Evolutionary conservation across 495 filamentous ascomycete species (phyloP), one percentile per base, ranked within the genome.

Genomic region (Glonium stellatum): DNA sequence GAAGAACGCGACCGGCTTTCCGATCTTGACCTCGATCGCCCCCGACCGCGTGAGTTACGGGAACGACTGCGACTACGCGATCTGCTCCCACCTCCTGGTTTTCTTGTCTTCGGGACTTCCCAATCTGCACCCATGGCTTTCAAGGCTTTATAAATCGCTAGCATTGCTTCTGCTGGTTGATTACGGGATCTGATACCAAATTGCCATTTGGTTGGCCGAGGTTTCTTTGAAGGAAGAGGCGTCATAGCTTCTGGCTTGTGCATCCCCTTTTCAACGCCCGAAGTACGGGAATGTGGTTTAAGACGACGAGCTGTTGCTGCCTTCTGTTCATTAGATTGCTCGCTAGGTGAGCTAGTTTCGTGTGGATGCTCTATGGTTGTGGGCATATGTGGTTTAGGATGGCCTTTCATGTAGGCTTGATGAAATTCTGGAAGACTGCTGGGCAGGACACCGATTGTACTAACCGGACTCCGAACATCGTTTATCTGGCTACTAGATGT

Each of bases 151-250:
- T 96, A 97, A 52, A 98, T 88, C 69, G 93, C 96, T 10, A 91
- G 73, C 69, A 98, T 87, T 0, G 93, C 93, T 67, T 98, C 93
- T 31, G 92, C 85, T 0, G 95, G 93, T 22, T 89, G 88, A 71
- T 97, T 98, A 34, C 95, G 81, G 22, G 88, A 92, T 1, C 93
- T 84, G 59, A 98, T 98, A 34, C 93, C 93, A 69, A 97, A 98
- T 72, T 97, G 95, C 93, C 93, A 98, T 59, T 89, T 87, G 0
- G 90, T 88, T 2, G 84, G 82, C 55, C 81, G 81, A 27, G 72
- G 75, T 71, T 85, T 88, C 70, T 87, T 92, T 25, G 39, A 25
- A 9, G 73, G 72, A 5, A 77, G 41, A 1, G 69, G 53, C 11
- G 75, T 77, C 72, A 77, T 82, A 4, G 77, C 77, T 51, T 87